A percentile compares a stretch with the other conserved stretches of the same genome.
Evolutionary conservation across 192 early-diverging fungal species (phyloP).

Genomic region (Lunasporangiospora selenospora): DNA sequence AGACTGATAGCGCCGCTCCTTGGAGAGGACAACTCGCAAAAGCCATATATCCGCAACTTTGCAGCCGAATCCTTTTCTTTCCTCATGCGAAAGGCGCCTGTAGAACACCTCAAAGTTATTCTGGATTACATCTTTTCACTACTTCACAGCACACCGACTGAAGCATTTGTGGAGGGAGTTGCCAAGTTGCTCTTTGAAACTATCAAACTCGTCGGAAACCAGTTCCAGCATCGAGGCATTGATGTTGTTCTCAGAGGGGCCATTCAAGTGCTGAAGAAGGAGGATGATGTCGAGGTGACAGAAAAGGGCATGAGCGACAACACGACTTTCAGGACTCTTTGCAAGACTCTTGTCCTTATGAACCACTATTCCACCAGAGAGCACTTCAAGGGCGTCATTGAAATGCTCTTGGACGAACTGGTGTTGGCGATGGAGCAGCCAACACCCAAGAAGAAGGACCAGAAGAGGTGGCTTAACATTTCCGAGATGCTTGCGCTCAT

Average conservation of each 20-base stretch:
- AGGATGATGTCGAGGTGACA: slow-evolving; percentile 24
- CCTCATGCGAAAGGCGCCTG: slow-evolving; percentile 80
- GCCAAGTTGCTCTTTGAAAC: slow-evolving; percentile 85
- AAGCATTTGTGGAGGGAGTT: slow-evolving; percentile 74
- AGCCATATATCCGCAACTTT: slow-evolving; percentile 84
- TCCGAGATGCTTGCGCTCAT: slow-evolving; percentile 50
- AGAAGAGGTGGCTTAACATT: slow-evolving; percentile 47
- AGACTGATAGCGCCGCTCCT: slow-evolving; percentile 79
- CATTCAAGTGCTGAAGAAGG: slow-evolving; percentile 39
- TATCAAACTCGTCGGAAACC: slow-evolving; percentile 69
- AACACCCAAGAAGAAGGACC: slow-evolving; percentile 5
- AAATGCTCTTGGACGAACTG: slow-evolving; percentile 50
- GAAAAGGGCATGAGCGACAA: slow-evolving; percentile 36
- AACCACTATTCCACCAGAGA: slow-evolving; percentile 59
- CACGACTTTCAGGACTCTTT: slow-evolving; percentile 40
- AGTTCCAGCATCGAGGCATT: slow-evolving; percentile 55
- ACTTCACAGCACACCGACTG: slow-evolving; percentile 50
- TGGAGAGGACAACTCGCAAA: slow-evolving; percentile 67
- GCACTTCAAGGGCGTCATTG: slow-evolving; percentile 52
- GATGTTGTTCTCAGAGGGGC: slow-evolving; percentile 53
- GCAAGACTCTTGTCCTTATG: slow-evolving; percentile 56
- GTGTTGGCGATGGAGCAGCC: slow-evolving; percentile 27
- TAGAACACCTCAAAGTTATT: slow-evolving; percentile 63
- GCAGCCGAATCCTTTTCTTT: slow-evolving; percentile 92
- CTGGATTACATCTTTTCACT: slow-evolving; percentile 67